Evolutionary conservation across 2,329 filamentous ascomycete genomes (phyloP), one percentile per base, ranked within the genome.

Genomic region (Blumeriella jaapii): DNA sequence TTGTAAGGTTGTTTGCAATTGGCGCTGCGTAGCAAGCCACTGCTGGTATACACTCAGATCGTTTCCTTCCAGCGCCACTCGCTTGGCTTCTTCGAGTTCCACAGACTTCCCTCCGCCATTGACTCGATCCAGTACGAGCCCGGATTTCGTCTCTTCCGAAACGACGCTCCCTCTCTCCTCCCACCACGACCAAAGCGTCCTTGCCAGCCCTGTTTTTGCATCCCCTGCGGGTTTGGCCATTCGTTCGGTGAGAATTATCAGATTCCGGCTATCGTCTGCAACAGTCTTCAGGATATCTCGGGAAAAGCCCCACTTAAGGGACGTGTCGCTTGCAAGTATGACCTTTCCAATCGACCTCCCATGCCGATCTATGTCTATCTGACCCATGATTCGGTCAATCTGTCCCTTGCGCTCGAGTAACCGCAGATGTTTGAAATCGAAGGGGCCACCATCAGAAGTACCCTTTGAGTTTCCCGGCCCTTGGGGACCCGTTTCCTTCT

Each of bases 301-400:
- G 0, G 91, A 93, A 53, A 94, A 93, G 0, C 91, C 91, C 91
- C 91, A 98, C 50, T 94, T 85, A 13, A 96, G 62, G 18, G 83
- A 93, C 3, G 77, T 72, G 55, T 96, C 89, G 48, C 85, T 95
- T 2, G 91, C 87, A 38, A 98, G 66, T 33, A 98, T 91, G 11
- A 98, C 86, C 34, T 77, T 72, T 5, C 74, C 74, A 24, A 52
- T 59, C 52, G 4, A 64, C 50, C 40, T 61, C 54, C 27, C 61
- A 54, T 53, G 40, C 25, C 15, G 4, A 12, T 27, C 25, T 19
- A 59, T 64, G 6, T 64, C 64, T 1, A 51, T 51, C 15, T 53
- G 49, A 50, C 53, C 76, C 48, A 67, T 62, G 39, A 91, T 67
- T 49, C 76, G 79, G 35, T 84, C 74, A 8, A 96, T 69, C 56